phyloP scores from a whole-genome alignment of 2,329 filamentous ascomycete species.

The Beauveria rudraprayagi region DNA sequence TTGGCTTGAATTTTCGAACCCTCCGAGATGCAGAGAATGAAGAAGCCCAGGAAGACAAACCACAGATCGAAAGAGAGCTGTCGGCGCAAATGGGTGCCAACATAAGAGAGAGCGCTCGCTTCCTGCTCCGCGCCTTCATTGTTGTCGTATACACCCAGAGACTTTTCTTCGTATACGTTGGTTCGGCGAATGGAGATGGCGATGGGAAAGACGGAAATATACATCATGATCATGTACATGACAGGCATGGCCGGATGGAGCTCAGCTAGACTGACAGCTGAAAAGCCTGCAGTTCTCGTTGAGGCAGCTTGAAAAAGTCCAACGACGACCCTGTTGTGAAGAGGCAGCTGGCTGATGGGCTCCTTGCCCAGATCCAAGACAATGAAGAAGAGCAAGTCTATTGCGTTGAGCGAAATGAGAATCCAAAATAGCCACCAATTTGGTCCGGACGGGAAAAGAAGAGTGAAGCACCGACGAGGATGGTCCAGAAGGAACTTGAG shows the following conservation, averaged over 20 bases:
- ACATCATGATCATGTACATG: slow-evolving; percentile 98
- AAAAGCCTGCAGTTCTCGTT: slow-evolving; percentile 85
- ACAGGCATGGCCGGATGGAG: slow-evolving; percentile 90
- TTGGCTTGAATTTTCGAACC: slow-evolving; percentile 56
- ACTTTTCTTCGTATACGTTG: slow-evolving; percentile 93
- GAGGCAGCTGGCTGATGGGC: slow-evolving; percentile 58
- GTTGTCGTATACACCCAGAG: slow-evolving; percentile 62
- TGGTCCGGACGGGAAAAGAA: slow-evolving; percentile 81
- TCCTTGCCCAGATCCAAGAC: slow-evolving; percentile 76
- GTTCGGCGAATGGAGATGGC: slow-evolving; percentile 90
- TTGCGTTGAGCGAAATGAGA: slow-evolving; percentile 68
- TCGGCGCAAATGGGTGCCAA: slow-evolving; percentile 82
- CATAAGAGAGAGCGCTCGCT: slow-evolving; percentile 65
- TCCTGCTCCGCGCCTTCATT: slow-evolving; percentile 38
- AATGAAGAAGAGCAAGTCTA: slow-evolving; percentile 87
- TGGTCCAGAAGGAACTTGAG: slow-evolving; percentile 87
- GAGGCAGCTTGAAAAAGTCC: slow-evolving; percentile 86
- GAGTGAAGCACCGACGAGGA: slow-evolving; percentile 88
- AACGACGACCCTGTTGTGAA: slow-evolving; percentile 70
- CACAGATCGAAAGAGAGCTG: slow-evolving; percentile 96
- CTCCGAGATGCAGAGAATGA: slow-evolving; percentile 86
- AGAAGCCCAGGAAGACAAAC: slow-evolving; percentile 92
- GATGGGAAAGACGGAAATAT: slow-evolving; percentile 94
- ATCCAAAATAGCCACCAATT: slow-evolving; percentile 96
- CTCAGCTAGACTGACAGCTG: slow-evolving; percentile 66